Conservation (phyloP, 2,329 filamentous ascomycete genomes). For the Aureobasidium lini region DNA sequence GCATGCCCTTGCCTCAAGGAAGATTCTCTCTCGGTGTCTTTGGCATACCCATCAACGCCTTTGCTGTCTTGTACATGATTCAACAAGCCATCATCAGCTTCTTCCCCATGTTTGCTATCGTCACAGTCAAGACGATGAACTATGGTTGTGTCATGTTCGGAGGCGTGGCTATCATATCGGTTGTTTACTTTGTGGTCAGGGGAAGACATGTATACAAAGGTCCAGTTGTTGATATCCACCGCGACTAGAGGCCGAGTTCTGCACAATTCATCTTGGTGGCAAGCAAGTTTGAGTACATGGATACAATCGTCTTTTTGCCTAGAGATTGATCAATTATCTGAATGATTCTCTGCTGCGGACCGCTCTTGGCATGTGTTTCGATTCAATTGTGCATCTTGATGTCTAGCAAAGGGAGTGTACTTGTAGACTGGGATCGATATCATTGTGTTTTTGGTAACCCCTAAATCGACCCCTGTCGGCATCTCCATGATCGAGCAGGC, state of each 20-base stretch:
- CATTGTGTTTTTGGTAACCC: too few relatives aligned
- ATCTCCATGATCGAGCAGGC: too few relatives aligned
- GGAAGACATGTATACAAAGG: conserved; percentile 18
- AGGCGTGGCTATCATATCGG: conserved; percentile 17
- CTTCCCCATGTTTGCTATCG: conserved; percentile 19
- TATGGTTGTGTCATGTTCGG: conserved; percentile 18
- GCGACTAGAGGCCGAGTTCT: not conserved
- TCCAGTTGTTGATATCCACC: conserved; percentile 15
- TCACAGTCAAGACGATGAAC: conserved; percentile 18
- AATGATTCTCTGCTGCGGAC: not conserved
- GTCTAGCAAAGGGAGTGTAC: too few relatives aligned
- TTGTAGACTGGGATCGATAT: too few relatives aligned
- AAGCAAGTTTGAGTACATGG: not conserved
- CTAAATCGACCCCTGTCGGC: too few relatives aligned
- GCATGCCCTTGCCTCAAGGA: conserved; percentile 15
- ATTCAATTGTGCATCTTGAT: too few relatives aligned
- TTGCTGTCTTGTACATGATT: conserved; percentile 22
- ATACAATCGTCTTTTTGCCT: not conserved
- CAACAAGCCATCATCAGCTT: conserved; percentile 15
- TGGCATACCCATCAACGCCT: conserved; percentile 22
- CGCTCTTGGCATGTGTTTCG: too few relatives aligned
- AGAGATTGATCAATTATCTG: not conserved
- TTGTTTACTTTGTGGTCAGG: conserved; percentile 13
- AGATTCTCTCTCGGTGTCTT: conserved; percentile 21
- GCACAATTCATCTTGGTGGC: not conserved